These are phyloP conservation scores for Silene latifolia DNA, from an alignment of 148 eudicot genomes.

Conservation along the genomic window DNA sequence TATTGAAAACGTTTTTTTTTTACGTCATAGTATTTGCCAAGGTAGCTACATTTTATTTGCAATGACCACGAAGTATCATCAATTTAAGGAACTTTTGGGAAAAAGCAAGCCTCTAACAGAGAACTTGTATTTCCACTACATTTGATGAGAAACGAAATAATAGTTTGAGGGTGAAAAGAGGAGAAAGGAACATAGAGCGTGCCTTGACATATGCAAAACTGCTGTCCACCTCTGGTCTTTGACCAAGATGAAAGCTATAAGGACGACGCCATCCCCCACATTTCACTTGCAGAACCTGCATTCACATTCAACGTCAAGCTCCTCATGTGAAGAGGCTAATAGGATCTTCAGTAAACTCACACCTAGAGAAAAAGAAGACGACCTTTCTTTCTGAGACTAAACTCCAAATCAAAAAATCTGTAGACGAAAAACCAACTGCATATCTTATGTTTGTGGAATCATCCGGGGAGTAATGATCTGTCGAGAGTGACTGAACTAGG, in stretches of 20 bases:
- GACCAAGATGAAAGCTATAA: conserved; percentile 74
- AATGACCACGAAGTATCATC: neutral
- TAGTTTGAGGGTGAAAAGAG: neutral
- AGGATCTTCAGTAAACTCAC: neutral
- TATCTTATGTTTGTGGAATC: conserved; percentile 43
- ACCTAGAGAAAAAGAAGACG: conserved; percentile 5
- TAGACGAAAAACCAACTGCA: conserved; percentile 83
- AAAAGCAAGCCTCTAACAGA: neutral
- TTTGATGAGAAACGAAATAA: neutral
- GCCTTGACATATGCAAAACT: conserved; percentile 93
- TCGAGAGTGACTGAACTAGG: conserved; percentile 51
- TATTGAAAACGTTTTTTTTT: neutral
- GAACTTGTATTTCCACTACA: neutral
- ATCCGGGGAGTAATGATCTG: conserved; percentile 27
- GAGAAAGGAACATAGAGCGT: conserved; percentile 12
- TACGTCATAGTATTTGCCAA: neutral
- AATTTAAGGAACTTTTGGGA: neutral
- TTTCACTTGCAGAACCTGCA: conserved; percentile 70
- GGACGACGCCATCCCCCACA: conserved; percentile 99
- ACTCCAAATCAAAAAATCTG: conserved; percentile 86
- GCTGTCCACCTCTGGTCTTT: conserved; percentile 61
- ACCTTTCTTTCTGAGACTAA: conserved; percentile 74
- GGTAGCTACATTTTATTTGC: neutral
- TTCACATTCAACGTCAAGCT: conserved; percentile 21
- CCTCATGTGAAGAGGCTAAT: conserved; percentile 1